Evolutionary conservation across 140 eudicot genomes (phyloP), one percentile per base, ranked within the genome.

Genomic region (Oenanthe javanica): DNA sequence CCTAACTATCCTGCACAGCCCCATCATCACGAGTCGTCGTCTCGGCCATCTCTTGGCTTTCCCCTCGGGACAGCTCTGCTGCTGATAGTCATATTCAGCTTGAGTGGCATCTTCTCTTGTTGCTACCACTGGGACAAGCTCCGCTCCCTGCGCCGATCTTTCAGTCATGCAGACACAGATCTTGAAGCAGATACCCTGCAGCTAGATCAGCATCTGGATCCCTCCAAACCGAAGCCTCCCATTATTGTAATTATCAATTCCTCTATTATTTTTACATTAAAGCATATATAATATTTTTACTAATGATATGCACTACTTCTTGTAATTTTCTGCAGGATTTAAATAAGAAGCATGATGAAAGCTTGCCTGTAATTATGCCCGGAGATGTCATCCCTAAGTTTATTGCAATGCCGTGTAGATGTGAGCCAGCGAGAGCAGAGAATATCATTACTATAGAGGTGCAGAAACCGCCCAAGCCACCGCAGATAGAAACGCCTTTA

Each of bases 81-180:
- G 0, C 54, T 93, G 51, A 75, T 93, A 7, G 84, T 93, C 76
- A 89, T 93, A 12, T 93, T 93, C 87, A 86, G 85, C 82, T 67
- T 93, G 72, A 90, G 96, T 74, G 96, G 96, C 31, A 81, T 93
- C 71, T 90, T 90, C 86, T 93, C 97, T 7, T 93, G 97, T 15
- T 90, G 96, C 82, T 93, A 93, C 87, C 97, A 93, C 81, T 93
- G 97, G 97, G 96, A 93, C 75, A 89, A 89, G 82, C 90, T 93
- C 73, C 91, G 92, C 12, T 88, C 93, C 83, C 91, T 93, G 57
- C 93, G 92, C 40, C 88, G 83, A 45, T 80, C 83, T 66, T 76
- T 77, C 71, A 48, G 87, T 59, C 84, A 80, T 66, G 45, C 77
- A 9, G 82, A 77, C 77, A 23, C 64, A 8, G 85, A 82, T 76